These are phyloP conservation scores for Paraconiothyrium brasiliense DNA, from an alignment of 2,329 filamentous ascomycete species.

Conservation along the genomic window DNA sequence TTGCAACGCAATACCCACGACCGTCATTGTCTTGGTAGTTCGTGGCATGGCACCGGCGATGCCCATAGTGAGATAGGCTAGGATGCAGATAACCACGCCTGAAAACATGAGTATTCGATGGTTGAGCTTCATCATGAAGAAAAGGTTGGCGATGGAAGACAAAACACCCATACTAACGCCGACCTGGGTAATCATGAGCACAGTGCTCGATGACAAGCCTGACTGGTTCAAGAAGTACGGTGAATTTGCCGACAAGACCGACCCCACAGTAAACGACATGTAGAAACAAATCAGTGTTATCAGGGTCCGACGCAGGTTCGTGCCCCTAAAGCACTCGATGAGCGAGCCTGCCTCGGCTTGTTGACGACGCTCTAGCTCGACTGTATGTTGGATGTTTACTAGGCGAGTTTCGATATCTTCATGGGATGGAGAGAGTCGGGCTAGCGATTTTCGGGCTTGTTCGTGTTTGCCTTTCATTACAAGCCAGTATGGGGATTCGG, in stretches of 20 bases:
- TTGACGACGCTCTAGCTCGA: neutral
- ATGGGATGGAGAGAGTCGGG: neutral
- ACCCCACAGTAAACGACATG: conserved; percentile 2
- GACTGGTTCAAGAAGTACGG: conserved; percentile 12
- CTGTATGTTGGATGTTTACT: neutral
- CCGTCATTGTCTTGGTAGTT: neutral
- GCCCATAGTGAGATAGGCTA: conserved; percentile 8
- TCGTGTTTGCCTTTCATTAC: conserved; percentile 7
- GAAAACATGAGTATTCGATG: conserved; percentile 6
- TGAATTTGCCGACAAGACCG: conserved; percentile 1
- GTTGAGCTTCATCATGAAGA: conserved; percentile 10
- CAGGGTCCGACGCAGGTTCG: neutral
- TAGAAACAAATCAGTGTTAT: conserved; percentile 9
- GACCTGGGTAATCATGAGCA: conserved; percentile 7
- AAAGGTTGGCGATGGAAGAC: conserved; percentile 5
- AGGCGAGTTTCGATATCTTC: too few relatives aligned
- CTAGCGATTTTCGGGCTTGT: neutral
- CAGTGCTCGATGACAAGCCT: neutral
- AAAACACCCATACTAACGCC: conserved; percentile 4
- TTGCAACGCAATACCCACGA: conserved; percentile 6
- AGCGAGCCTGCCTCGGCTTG: conserved; percentile 1
- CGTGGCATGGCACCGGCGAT: conserved; percentile 2
- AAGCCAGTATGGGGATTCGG: conserved; percentile 10
- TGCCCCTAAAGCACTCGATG: conserved; percentile 11
- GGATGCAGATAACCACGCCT: conserved; percentile 5